Percentiles rank a stretch among this genome's conserved stretches.
Conservation (phyloP, 495 filamentous ascomycete species). For the Astrothelium macrocarpum region DNA sequence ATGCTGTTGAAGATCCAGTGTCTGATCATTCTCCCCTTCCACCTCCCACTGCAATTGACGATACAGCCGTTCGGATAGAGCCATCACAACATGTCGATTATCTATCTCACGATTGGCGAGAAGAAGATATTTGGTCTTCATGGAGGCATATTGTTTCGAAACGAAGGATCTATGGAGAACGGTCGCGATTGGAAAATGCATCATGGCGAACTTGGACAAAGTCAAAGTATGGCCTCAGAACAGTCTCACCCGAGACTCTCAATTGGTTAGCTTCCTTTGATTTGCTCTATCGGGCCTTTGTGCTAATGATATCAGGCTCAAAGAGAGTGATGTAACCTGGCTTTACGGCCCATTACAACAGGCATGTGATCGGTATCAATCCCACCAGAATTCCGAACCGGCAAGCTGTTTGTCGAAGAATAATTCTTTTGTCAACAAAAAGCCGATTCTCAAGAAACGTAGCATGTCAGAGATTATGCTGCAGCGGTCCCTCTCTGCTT, state of each 20-base stretch:
- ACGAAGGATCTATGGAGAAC: conserved; percentile 66
- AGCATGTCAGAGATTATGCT: conserved; percentile 94
- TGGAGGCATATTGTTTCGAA: conserved; percentile 86
- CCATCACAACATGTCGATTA: conserved; percentile 94
- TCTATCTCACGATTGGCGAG: conserved; percentile 86
- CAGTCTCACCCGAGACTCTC: conserved; percentile 75
- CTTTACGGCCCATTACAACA: conserved; percentile 88
- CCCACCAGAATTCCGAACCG: conserved; percentile 43
- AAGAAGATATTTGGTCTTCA: conserved; percentile 96
- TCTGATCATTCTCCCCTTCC: conserved; percentile 18
- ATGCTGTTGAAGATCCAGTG: conserved; percentile 14
- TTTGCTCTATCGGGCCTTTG: not conserved
- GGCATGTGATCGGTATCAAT: conserved; percentile 29
- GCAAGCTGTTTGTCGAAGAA: conserved; percentile 59
- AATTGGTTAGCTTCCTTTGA: conserved; percentile 60
- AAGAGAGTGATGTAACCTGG: conserved; percentile 97
- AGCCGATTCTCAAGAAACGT: conserved; percentile 93
- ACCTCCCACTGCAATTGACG: conserved; percentile 57
- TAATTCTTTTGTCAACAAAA: conserved; percentile 72
- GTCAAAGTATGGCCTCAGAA: conserved; percentile 70
- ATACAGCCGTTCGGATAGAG: conserved; percentile 63
- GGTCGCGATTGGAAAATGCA: conserved; percentile 82
- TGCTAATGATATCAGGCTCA: conserved; percentile 55
- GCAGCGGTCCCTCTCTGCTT: conserved; percentile 79
- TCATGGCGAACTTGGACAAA: conserved; percentile 99